A percentile compares a stretch with the other conserved stretches of the same genome.
phyloP scores from a whole-genome alignment of 169 alveolate species.

The Eimeria maxima region DNA sequence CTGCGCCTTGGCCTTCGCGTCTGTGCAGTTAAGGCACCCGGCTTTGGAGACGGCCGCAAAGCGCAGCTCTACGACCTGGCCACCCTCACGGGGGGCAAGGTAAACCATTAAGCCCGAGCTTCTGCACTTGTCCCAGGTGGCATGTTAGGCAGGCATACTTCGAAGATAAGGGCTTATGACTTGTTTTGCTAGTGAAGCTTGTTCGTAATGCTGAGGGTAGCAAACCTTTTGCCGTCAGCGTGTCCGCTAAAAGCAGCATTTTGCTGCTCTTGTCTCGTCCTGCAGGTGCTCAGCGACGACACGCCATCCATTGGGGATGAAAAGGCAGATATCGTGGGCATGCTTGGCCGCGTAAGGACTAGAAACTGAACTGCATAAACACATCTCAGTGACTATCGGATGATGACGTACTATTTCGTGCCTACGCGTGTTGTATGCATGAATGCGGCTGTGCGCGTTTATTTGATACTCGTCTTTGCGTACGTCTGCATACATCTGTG shows the following conservation, averaged over 20 bases:
- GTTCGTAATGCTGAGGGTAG: neutral
- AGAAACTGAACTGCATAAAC: neutral
- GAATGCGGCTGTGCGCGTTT: neutral
- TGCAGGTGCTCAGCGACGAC: slow-evolving; percentile 69
- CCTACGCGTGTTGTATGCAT: neutral
- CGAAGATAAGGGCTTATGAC: neutral
- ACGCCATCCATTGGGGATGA: slow-evolving; percentile 60
- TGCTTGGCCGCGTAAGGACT: slow-evolving; percentile 54
- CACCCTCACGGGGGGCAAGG: slow-evolving; percentile 97
- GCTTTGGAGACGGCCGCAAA: slow-evolving; percentile 99
- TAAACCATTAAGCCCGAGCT: slow-evolving; percentile 71
- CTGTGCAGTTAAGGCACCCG: slow-evolving; percentile 93
- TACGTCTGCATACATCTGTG: neutral
- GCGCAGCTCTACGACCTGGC: slow-evolving; percentile 98
- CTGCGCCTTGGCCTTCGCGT: slow-evolving; percentile 98
- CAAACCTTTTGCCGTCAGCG: neutral
- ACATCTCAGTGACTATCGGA: neutral
- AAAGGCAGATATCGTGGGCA: slow-evolving; percentile 28
- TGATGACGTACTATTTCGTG: neutral
- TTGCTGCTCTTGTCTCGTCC: neutral
- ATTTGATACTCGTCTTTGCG: neutral
- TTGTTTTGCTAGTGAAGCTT: neutral
- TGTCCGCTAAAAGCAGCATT: neutral
- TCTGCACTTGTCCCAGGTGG: neutral
- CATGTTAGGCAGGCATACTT: neutral